A percentile compares a stretch with the other conserved stretches of the same genome.
These are phyloP conservation scores for Bothriochloa decipiens DNA, from an alignment of 176 grass and related monocot species.

Conservation along the genomic window DNA sequence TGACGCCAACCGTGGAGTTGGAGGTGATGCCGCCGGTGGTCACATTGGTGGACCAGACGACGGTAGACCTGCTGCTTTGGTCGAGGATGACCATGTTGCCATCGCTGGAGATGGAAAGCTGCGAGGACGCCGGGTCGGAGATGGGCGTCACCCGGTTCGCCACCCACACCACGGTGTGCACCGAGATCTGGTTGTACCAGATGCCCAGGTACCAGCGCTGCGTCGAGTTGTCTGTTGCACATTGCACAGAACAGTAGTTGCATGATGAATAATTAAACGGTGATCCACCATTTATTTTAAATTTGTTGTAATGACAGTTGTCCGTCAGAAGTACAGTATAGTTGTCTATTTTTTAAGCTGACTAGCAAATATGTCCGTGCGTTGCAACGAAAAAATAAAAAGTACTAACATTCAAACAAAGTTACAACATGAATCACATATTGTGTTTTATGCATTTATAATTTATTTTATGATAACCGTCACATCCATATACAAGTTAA, in stretches of 20 bases:
- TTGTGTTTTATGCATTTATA: too few relatives aligned
- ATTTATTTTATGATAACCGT: too few relatives aligned
- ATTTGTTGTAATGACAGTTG: background rate
- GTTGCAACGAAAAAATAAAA: too few relatives aligned
- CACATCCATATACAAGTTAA: too few relatives aligned
- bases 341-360: background rate
- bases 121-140: conserved; percentile 25
- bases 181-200: conserved; percentile 59
- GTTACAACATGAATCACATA: too few relatives aligned
- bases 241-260: background rate
- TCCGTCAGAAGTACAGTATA: background rate
- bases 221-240: conserved; percentile 36
- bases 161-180: conserved; percentile 52
- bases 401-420: too few relatives aligned
- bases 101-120: conserved; percentile 22
- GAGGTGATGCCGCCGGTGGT: background rate
- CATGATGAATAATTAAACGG: background rate
- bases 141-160: conserved; percentile 51
- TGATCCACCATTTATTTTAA: background rate
- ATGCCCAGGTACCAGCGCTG: conserved; percentile 56
- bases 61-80: background rate
- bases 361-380: too few relatives aligned
- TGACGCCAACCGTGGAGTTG: conserved; percentile 41
- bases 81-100: conserved; percentile 58
- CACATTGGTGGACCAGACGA: conserved; percentile 56